Conservation (phyloP, 176 grass and related monocot species). For the Triticum monococcum region DNA sequence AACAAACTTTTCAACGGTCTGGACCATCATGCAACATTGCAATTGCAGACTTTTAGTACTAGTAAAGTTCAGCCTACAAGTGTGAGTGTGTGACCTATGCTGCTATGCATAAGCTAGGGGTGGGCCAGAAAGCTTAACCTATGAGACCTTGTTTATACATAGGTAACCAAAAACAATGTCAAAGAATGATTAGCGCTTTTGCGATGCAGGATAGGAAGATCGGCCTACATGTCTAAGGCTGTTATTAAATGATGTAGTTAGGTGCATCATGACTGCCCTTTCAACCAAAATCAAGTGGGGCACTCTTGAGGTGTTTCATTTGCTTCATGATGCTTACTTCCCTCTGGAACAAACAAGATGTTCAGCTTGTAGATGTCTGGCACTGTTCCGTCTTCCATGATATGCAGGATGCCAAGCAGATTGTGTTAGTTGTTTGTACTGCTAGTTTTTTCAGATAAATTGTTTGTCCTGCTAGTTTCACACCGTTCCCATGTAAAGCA, state of each 20-base stretch:
- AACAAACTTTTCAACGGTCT: conserved; percentile 9
- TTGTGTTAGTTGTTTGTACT: neutral
- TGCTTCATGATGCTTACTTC: neutral
- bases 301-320: conserved; percentile 26
- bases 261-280: conserved; percentile 28
- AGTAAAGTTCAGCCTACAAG: conserved; percentile 10
- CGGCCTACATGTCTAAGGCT: conserved; percentile 27
- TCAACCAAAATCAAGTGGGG: conserved; percentile 48
- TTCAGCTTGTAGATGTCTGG: conserved; percentile 17
- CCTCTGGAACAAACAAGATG: neutral
- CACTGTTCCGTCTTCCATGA: conserved; percentile 24
- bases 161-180: conserved; percentile 32
- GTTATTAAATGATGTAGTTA: conserved; percentile 13
- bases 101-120: conserved; percentile 21
- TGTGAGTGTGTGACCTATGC: neutral
- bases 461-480: neutral
- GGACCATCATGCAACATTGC: conserved; percentile 18
- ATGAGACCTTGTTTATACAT: conserved; percentile 13
- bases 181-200: conserved; percentile 32
- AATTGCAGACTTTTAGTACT: neutral
- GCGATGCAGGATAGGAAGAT: conserved; percentile 28
- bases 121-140: conserved; percentile 41
- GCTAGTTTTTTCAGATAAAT: too few relatives aligned
- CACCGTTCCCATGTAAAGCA: neutral
- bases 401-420: neutral